phyloP scores from a whole-genome alignment of 2,329 filamentous ascomycete genomes.

The Fusarium zealandicum region DNA sequence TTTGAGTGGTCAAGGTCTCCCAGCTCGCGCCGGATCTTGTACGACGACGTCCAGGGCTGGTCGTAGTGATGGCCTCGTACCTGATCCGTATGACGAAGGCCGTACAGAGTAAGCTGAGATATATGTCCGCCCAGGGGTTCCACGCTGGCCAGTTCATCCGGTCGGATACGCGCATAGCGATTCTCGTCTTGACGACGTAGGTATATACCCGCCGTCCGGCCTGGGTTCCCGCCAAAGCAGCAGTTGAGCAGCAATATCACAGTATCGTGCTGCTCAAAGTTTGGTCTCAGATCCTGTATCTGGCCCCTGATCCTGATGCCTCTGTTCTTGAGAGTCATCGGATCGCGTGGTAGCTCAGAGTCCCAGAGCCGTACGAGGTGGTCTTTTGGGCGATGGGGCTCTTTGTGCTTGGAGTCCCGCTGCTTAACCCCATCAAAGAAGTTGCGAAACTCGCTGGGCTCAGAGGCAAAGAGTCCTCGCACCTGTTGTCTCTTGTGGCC shows the following conservation, averaged over 20 bases:
- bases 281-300: neutral
- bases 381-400: neutral
- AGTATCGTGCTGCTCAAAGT: neutral
- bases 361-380: conserved; percentile 1
- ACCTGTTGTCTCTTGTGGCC: neutral
- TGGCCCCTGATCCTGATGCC: neutral
- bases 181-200: conserved; percentile 2
- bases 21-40: conserved; percentile 4
- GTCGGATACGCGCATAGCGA: neutral
- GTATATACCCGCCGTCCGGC: neutral
- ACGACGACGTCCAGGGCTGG: conserved; percentile 4
- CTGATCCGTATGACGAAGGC: neutral
- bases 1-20: neutral
- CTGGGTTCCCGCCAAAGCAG: conserved; percentile 3
- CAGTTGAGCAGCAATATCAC: neutral
- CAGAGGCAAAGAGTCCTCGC: conserved; percentile 1
- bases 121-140: neutral
- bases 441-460: neutral
- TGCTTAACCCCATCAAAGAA: neutral
- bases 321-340: neutral
- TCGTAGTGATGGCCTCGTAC: conserved; percentile 2
- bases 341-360: neutral
- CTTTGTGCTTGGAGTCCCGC: neutral
- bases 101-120: neutral
- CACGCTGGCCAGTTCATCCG: conserved; percentile 1